Percentiles rank a stretch among this genome's conserved stretches.
Evolutionary conservation across 2,329 filamentous ascomycete genomes (phyloP).

Genomic region (Exophiala alcalophila): DNA sequence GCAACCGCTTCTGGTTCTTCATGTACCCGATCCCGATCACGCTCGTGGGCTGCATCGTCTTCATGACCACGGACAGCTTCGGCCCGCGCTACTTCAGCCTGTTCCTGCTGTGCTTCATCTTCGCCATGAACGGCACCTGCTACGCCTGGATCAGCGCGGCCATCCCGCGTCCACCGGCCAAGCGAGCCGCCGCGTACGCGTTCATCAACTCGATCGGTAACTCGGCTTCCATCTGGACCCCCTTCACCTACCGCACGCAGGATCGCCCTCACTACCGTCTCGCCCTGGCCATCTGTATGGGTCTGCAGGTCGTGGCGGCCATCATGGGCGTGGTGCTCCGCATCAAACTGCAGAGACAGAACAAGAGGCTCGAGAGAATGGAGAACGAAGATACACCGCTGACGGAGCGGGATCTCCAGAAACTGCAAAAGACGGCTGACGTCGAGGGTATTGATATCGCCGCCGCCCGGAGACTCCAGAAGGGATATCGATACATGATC

Average conservation of each 20-base stretch:
- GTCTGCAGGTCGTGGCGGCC: slow-evolving; percentile 39
- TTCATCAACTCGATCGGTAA: slow-evolving; percentile 55
- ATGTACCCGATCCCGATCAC: slow-evolving; percentile 52
- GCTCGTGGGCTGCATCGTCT: slow-evolving; percentile 52
- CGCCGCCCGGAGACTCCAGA: slow-evolving; percentile 50
- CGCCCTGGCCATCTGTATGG: slow-evolving; percentile 38
- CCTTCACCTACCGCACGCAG: slow-evolving; percentile 43
- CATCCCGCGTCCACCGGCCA: slow-evolving; percentile 53
- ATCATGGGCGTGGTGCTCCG: slow-evolving; percentile 39
- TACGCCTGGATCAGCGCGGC: slow-evolving; percentile 51
- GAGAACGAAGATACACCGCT: slow-evolving; percentile 48
- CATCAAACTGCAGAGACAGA: slow-evolving; percentile 44
- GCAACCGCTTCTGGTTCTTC: slow-evolving; percentile 53
- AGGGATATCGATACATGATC: slow-evolving; percentile 54
- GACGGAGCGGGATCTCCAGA: slow-evolving; percentile 46
- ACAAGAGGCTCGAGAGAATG: slow-evolving; percentile 49
- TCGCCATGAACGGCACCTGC: slow-evolving; percentile 52
- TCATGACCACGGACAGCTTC: slow-evolving; percentile 53
- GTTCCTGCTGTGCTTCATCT: slow-evolving; percentile 57
- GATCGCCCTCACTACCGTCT: not conserved
- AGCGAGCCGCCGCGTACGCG: no score
- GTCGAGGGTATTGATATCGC: slow-evolving; percentile 51
- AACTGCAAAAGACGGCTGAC: slow-evolving; percentile 50
- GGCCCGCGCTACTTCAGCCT: slow-evolving; percentile 55
- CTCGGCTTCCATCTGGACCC: slow-evolving; percentile 51